A percentile compares a stretch with the other conserved stretches of the same genome.
Evolutionary conservation across 257 asterid genomes (phyloP).

Genomic region (Rhazya stricta): DNA sequence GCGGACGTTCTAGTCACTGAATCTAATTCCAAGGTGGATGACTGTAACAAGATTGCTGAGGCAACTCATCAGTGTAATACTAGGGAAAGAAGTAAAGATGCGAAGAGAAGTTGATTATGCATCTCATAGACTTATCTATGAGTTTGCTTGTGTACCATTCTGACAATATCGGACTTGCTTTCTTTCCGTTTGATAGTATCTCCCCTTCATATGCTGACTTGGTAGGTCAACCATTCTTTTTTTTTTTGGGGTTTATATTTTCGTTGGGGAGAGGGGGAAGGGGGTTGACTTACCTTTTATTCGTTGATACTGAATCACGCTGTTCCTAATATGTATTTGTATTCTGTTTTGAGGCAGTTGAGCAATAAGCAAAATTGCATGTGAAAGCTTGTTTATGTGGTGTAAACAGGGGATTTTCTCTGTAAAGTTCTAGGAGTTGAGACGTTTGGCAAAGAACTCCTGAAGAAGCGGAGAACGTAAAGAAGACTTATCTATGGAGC

Average conservation of each 20-base stretch:
- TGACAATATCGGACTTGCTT: neutral
- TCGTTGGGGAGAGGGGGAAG: too few species aligned
- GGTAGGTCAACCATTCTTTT: neutral
- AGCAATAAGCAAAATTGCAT: too few species aligned
- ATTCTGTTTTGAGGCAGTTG: too few species aligned
- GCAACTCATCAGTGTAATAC: conserved; percentile 22
- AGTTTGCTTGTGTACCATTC: neutral
- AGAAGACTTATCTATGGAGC: neutral
- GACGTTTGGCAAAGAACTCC: too few species aligned
- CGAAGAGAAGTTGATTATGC: conserved; percentile 23
- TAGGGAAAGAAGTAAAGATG: conserved; percentile 24
- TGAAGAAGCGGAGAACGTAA: too few species aligned
- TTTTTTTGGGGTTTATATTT: too few species aligned
- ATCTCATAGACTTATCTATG: neutral
- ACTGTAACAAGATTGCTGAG: conserved; percentile 16
- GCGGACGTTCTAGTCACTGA: conserved; percentile 28
- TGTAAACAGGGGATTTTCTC: too few species aligned
- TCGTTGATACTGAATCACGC: too few species aligned
- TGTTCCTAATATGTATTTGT: too few species aligned
- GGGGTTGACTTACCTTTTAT: too few species aligned
- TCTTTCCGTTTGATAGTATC: neutral
- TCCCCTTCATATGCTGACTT: neutral
- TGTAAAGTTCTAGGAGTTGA: too few species aligned
- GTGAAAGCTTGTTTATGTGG: too few species aligned
- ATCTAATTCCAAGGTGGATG: conserved; percentile 17